A percentile compares a stretch with the other conserved stretches of the same genome.
Evolutionary conservation across 768 basidiomycete species (phyloP).

Genomic region (Tylopilus vinaceipallidus): DNA sequence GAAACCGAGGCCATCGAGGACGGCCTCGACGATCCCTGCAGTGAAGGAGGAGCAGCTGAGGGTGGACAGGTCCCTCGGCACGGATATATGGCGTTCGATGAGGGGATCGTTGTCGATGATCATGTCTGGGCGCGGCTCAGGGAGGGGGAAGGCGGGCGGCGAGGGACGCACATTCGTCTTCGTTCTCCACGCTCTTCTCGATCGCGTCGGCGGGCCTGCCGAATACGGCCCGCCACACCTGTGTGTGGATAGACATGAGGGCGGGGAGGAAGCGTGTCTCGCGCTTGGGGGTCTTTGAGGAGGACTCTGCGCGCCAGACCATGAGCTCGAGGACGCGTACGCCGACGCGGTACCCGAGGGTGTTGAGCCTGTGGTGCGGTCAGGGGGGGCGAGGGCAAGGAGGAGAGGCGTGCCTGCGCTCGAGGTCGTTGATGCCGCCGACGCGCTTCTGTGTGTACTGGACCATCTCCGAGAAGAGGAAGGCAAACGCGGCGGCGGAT

Average conservation of each 20-base stretch:
- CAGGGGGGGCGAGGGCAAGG: background rate
- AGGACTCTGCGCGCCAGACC: slow-evolving; percentile 73
- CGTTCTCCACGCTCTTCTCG: slow-evolving; percentile 94
- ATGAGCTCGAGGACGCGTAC: slow-evolving; percentile 83
- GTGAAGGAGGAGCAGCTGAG: slow-evolving; percentile 97
- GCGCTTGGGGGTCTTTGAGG: slow-evolving; percentile 87
- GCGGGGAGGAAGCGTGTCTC: slow-evolving; percentile 89
- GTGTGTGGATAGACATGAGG: slow-evolving; percentile 91
- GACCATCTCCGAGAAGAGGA: slow-evolving; percentile 90
- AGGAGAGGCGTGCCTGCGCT: slow-evolving; percentile 64
- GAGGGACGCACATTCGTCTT: slow-evolving; percentile 80
- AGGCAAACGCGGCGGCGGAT: slow-evolving; percentile 78
- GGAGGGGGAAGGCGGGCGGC: background rate
- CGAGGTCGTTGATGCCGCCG: slow-evolving; percentile 91
- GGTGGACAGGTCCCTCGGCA: slow-evolving; percentile 91
- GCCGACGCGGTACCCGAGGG: slow-evolving; percentile 91
- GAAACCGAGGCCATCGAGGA: slow-evolving; percentile 90
- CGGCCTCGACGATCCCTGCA: slow-evolving; percentile 96
- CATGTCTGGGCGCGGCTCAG: slow-evolving; percentile 66
- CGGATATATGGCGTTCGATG: slow-evolving; percentile 87
- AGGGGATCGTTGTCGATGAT: slow-evolving; percentile 96
- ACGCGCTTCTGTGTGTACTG: slow-evolving; percentile 97
- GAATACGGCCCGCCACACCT: slow-evolving; percentile 93
- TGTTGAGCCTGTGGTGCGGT: slow-evolving; percentile 64
- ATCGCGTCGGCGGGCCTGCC: slow-evolving; percentile 92